Evolutionary conservation across 257 asterid genomes (phyloP).

Genomic region (Oldenlandia corymbosa): DNA sequence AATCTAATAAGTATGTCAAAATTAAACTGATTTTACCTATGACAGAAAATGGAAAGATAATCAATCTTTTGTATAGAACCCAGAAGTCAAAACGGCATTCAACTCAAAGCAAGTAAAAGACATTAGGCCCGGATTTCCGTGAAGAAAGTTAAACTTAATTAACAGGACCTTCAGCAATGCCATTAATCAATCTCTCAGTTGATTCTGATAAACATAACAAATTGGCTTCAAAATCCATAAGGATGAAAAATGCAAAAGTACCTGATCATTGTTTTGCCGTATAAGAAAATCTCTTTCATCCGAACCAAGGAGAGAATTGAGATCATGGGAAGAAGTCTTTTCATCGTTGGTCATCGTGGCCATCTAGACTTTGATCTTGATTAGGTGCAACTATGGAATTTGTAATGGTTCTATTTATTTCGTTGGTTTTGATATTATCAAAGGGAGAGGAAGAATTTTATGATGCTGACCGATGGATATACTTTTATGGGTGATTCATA

Average conservation of each 20-base stretch:
- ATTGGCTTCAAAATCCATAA: no score
- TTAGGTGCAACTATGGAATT: not conserved
- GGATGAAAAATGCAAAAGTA: not conserved
- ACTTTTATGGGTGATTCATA: not conserved
- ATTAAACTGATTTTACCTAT: no score
- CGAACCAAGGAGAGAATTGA: conserved; percentile 23
- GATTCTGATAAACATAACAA: no score
- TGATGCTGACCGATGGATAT: no score
- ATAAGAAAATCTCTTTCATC: conserved; percentile 27
- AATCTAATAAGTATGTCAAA: no score
- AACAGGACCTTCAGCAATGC: not conserved
- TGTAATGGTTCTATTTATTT: no score
- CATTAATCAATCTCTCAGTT: no score
- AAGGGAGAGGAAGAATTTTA: not conserved
- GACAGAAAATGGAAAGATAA: no score
- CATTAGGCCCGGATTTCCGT: not conserved
- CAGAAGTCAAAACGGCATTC: not conserved
- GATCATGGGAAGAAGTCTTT: conserved; percentile 15
- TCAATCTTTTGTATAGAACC: not conserved
- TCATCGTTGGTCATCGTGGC: conserved; percentile 15
- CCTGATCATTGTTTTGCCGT: conserved; percentile 19
- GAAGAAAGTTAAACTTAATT: not conserved
- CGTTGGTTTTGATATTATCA: not conserved
- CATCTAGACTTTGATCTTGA: conserved; percentile 5
- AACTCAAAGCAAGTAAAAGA: not conserved